phyloP scores from a whole-genome alignment of 2,329 filamentous ascomycete species.

The Fusarium sp. region DNA sequence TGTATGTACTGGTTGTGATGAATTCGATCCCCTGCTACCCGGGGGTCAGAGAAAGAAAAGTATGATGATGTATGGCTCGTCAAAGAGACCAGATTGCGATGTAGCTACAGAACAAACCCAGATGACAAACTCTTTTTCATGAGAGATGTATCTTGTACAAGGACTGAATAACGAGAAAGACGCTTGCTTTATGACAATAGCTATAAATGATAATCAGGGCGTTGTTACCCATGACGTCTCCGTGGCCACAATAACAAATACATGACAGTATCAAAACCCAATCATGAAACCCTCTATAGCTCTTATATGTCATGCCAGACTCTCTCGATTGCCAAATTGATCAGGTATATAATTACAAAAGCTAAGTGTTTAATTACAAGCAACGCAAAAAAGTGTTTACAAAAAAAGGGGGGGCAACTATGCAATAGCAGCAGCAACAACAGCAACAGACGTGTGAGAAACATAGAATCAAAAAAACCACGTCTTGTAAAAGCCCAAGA shows the following conservation, averaged over 20 bases:
- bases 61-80: background rate
- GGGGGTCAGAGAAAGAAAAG: background rate
- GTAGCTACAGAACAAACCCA: background rate
- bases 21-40: background rate
- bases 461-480: slow-evolving; percentile 24
- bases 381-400: slow-evolving; percentile 4
- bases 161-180: background rate
- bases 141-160: background rate
- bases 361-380: slow-evolving; percentile 29
- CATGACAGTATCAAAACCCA: too few relatives aligned
- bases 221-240: too few relatives aligned
- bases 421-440: slow-evolving; percentile 30
- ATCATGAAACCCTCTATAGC: too few relatives aligned
- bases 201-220: background rate
- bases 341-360: slow-evolving; percentile 35
- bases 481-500: slow-evolving; percentile 5
- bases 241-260: too few relatives aligned
- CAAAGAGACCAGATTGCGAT: background rate
- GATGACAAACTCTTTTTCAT: background rate
- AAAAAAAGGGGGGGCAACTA: slow-evolving; percentile 21
- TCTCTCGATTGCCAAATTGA: background rate
- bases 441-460: slow-evolving; percentile 4
- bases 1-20: background rate
- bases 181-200: background rate
- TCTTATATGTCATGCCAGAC: background rate